A percentile compares a stretch with the other conserved stretches of the same genome.
These are phyloP conservation scores for Scutellaria baicalensis DNA, from an alignment of 257 asterid genomes.

Conservation along the genomic window DNA sequence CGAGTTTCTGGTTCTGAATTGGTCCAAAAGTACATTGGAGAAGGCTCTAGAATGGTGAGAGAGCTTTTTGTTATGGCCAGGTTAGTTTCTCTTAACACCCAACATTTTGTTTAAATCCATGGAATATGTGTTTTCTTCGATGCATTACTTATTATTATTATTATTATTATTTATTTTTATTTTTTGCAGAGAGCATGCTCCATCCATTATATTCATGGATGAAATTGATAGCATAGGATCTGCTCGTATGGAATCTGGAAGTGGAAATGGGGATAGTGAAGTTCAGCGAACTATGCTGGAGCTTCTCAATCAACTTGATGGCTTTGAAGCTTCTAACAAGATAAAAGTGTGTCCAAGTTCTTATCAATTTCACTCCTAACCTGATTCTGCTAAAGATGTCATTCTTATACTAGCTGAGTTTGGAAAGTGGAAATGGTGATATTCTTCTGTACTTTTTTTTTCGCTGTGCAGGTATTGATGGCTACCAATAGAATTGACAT, in stretches of 20 bases:
- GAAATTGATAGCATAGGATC: slow-evolving; percentile 93
- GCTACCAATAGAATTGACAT: slow-evolving; percentile 91
- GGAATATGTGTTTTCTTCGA: not conserved
- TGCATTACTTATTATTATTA: slow-evolving; percentile 10
- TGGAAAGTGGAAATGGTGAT: not conserved
- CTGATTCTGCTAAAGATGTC: not conserved
- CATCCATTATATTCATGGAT: slow-evolving; percentile 93
- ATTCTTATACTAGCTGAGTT: not conserved
- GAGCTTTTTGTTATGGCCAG: slow-evolving; percentile 98
- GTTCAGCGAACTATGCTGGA: slow-evolving; percentile 92
- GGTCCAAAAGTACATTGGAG: slow-evolving; percentile 53
- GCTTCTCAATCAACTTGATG: slow-evolving; percentile 94
- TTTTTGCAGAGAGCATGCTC: slow-evolving; percentile 74
- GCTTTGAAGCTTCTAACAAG: slow-evolving; percentile 93
- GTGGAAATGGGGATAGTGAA: slow-evolving; percentile 92
- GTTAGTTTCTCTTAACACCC: slow-evolving; percentile 26
- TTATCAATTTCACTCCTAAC: not conserved
- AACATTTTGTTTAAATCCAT: not conserved
- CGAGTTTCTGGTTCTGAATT: slow-evolving; percentile 59
- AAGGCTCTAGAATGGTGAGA: slow-evolving; percentile 88
- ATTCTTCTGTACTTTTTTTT: not conserved
- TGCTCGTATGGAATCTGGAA: slow-evolving; percentile 90
- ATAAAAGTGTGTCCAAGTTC: slow-evolving; percentile 40
- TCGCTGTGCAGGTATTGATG: slow-evolving; percentile 69
- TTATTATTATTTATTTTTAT: too few relatives aligned